A percentile compares a stretch with the other conserved stretches of the same genome.
Conservation (phyloP, 2,329 filamentous ascomycete genomes). For the Didymella glomerata region DNA sequence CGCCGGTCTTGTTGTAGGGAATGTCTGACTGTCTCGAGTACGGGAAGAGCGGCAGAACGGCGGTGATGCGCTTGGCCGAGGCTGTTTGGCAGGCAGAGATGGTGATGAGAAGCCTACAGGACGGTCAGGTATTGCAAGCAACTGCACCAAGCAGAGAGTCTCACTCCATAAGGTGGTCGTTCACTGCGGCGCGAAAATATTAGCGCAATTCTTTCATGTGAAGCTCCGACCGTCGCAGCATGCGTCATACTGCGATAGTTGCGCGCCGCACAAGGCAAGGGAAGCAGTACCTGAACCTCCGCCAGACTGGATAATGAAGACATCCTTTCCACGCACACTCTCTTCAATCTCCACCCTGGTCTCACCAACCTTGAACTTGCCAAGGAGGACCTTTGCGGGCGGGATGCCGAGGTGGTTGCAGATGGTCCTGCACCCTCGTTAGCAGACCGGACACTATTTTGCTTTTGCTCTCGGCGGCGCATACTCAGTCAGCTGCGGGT, state of each 20-base stretch:
- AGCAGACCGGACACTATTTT: constrained; percentile 2
- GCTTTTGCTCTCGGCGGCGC: background rate
- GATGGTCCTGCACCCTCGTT: constrained; percentile 62
- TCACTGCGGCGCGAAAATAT: constrained; percentile 63
- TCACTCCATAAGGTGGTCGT: constrained; percentile 90
- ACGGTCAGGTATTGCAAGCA: constrained; percentile 39
- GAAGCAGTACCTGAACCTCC: constrained; percentile 68
- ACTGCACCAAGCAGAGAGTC: constrained; percentile 38
- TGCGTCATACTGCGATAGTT: background rate
- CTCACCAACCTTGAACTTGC: constrained; percentile 95
- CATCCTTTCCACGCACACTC: constrained; percentile 96
- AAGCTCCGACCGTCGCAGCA: background rate
- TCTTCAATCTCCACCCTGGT: constrained; percentile 95
- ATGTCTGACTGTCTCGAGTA: constrained; percentile 97
- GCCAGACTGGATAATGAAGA: constrained; percentile 93
- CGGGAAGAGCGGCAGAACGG: constrained; percentile 92
- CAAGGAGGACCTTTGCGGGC: constrained; percentile 81
- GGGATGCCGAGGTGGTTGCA: constrained; percentile 89
- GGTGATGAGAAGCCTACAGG: constrained; percentile 79
- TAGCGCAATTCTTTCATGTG: constrained; percentile 27
- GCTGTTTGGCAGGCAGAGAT: constrained; percentile 97
- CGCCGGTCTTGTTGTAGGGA: constrained; percentile 94
- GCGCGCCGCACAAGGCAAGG: constrained; percentile 1
- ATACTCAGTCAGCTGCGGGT: constrained; percentile 80
- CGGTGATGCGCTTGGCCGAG: constrained; percentile 90